Conservation (phyloP, 1,284 basidiomycete genomes). For the Wallemia ichthyophaga region DNA sequence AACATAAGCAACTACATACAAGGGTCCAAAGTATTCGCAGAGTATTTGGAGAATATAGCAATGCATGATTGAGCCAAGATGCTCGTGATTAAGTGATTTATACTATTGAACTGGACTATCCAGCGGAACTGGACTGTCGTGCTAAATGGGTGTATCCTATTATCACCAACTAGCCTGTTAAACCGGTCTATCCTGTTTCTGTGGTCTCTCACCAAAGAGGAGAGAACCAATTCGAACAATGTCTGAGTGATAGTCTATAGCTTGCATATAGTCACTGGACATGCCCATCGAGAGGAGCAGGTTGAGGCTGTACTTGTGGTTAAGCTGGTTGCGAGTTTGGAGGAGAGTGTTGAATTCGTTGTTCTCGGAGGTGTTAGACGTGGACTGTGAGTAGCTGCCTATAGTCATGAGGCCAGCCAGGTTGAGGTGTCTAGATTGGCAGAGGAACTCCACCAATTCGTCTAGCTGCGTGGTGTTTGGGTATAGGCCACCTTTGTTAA, state of each 20-base stretch:
- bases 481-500: neutral
- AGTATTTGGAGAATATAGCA: conserved; percentile 53
- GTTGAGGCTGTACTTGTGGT: neutral
- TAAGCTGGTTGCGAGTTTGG: neutral
- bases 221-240: neutral
- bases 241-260: neutral
- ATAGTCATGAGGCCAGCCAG: neutral
- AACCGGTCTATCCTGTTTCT: neutral
- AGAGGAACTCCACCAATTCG: neutral
- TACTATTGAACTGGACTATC: no score
- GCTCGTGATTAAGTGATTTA: no score
- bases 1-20: conserved; percentile 45
- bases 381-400: neutral
- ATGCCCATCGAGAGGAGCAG: neutral
- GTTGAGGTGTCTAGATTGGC: neutral
- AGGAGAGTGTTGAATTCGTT: neutral
- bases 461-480: neutral
- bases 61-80: conserved; percentile 7
- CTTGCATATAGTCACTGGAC: neutral
- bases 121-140: no score
- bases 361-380: neutral
- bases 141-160: no score
- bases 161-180: no score
- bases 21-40: conserved; percentile 43
- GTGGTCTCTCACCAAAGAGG: neutral